Evolutionary conservation across 805 yeast species (phyloP).

Genomic region (Clavispora phyllophila): DNA sequence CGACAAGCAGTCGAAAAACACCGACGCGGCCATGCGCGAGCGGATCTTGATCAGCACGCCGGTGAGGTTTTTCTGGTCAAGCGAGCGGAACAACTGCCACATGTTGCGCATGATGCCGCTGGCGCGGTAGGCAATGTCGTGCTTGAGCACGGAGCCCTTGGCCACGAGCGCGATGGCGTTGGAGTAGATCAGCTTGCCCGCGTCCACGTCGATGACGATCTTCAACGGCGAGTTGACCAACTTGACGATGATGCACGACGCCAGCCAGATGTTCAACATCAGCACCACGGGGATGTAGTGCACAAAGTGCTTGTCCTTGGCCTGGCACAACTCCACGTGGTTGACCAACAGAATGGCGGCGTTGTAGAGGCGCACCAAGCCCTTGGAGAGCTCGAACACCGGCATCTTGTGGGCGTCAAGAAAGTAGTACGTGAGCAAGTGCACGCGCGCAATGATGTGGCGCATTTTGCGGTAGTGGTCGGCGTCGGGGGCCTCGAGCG

Average conservation of each 20-base stretch:
- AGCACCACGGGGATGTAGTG: slow-evolving; percentile 80
- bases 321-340: slow-evolving; percentile 61
- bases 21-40: slow-evolving; percentile 87
- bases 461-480: slow-evolving; percentile 71
- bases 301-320: slow-evolving; percentile 56
- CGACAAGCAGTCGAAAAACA: slow-evolving; percentile 87
- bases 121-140: slow-evolving; percentile 89
- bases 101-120: slow-evolving; percentile 91
- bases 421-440: slow-evolving; percentile 75
- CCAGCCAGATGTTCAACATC: slow-evolving; percentile 84
- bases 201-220: slow-evolving; percentile 57
- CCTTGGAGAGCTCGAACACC: slow-evolving; percentile 60
- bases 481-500: slow-evolving; percentile 28
- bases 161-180: slow-evolving; percentile 63
- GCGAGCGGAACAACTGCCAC: slow-evolving; percentile 79
- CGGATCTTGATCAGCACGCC: slow-evolving; percentile 52
- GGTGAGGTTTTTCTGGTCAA: slow-evolving; percentile 49
- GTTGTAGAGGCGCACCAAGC: slow-evolving; percentile 72
- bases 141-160: slow-evolving; percentile 80
- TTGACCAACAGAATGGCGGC: slow-evolving; percentile 68
- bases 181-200: slow-evolving; percentile 67
- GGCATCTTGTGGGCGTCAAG: slow-evolving; percentile 55
- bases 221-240: slow-evolving; percentile 72
- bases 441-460: slow-evolving; percentile 71
- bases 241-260: slow-evolving; percentile 78